Conservation (phyloP, 1,139 yeast species). For the Pichia sp. region DNA sequence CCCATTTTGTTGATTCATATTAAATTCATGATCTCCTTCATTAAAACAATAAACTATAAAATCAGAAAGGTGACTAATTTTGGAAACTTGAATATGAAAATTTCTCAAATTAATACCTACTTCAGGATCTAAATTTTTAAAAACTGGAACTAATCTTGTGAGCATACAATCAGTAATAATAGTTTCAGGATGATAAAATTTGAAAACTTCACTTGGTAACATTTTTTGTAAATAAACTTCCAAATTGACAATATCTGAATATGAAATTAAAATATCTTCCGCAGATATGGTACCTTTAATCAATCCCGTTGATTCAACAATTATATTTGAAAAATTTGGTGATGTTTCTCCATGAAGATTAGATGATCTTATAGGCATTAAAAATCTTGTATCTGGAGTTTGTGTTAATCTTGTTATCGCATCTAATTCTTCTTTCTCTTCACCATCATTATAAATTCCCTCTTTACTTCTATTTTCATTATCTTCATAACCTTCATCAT, state of each 20-base stretch:
- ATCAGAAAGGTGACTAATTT: slow-evolving; percentile 63
- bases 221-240: slow-evolving; percentile 28
- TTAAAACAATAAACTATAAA: slow-evolving; percentile 57
- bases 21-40: slow-evolving; percentile 23
- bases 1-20: slow-evolving; percentile 5
- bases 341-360: slow-evolving; percentile 27
- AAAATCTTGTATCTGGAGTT: slow-evolving; percentile 18
- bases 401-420: slow-evolving; percentile 3
- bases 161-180: slow-evolving; percentile 40
- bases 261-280: slow-evolving; percentile 50
- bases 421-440: slow-evolving; percentile 6
- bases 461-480: neutral
- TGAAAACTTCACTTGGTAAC: slow-evolving; percentile 16
- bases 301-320: slow-evolving; percentile 39
- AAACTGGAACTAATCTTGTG: slow-evolving; percentile 45
- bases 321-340: slow-evolving; percentile 32
- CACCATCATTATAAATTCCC: slow-evolving; percentile 1
- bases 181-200: slow-evolving; percentile 22
- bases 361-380: slow-evolving; percentile 48
- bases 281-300: slow-evolving; percentile 61
- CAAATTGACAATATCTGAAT: slow-evolving; percentile 30
- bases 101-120: slow-evolving; percentile 67
- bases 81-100: slow-evolving; percentile 71
- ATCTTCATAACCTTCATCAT: slow-evolving; percentile 1
- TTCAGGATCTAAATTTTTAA: slow-evolving; percentile 56